A percentile compares a stretch with the other conserved stretches of the same genome.
Evolutionary conservation across 1,139 yeast species (phyloP).

Genomic region (Yamadazyma sp.): DNA sequence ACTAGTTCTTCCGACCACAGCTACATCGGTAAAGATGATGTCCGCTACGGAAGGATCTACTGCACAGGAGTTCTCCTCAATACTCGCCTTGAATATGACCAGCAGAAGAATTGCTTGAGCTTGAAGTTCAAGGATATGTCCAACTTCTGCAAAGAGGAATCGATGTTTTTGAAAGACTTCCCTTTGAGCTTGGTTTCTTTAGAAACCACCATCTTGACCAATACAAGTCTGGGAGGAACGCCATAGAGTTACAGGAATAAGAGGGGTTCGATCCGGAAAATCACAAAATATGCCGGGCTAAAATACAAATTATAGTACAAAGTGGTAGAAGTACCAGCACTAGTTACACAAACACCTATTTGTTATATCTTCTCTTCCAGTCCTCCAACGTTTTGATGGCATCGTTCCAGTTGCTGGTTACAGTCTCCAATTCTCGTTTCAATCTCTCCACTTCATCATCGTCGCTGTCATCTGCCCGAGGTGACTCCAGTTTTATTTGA

Average conservation of each 20-base stretch:
- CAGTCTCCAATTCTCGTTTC: conserved; percentile 34
- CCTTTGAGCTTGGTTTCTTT: conserved; percentile 32
- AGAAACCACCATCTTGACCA: conserved; percentile 30
- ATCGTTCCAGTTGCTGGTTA: conserved; percentile 43
- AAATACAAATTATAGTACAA: background rate
- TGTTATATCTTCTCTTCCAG: conserved; percentile 26
- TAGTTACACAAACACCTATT: too few relatives aligned
- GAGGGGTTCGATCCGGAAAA: background rate
- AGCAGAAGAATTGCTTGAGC: conserved; percentile 17
- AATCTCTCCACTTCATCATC: conserved; percentile 20
- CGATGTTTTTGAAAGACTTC: conserved; percentile 29
- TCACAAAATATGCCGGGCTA: background rate
- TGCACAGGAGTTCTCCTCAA: conserved; percentile 36
- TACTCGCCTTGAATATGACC: conserved; percentile 25
- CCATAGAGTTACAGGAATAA: too few relatives aligned
- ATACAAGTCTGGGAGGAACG: background rate
- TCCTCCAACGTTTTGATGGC: conserved; percentile 48
- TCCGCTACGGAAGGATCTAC: conserved; percentile 18
- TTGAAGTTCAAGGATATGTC: conserved; percentile 20
- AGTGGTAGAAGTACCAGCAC: background rate
- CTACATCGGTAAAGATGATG: conserved; percentile 2
- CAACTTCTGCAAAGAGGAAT: conserved; percentile 9
- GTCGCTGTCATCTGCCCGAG: conserved; percentile 1
- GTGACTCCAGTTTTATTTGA: conserved; percentile 4
- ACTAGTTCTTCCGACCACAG: background rate